A percentile compares a stretch with the other conserved stretches of the same genome.
phyloP scores from a whole-genome alignment of 176 grass and related monocot genomes.

The Bonia amplexicaulis region DNA sequence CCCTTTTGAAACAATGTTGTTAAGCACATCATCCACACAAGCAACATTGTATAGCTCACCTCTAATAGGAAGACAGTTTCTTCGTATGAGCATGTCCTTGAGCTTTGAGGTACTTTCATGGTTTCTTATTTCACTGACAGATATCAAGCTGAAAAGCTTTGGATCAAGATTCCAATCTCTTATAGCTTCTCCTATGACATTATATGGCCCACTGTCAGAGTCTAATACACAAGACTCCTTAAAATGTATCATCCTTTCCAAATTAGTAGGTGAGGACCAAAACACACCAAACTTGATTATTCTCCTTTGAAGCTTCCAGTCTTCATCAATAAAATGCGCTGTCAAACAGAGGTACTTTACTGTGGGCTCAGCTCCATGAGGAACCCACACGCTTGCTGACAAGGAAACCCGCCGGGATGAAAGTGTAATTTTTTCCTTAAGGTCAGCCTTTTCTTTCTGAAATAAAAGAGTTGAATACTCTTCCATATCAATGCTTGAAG shows the following conservation, averaged over 20 bases:
- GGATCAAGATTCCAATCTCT: slow-evolving; percentile 56
- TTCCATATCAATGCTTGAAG: slow-evolving; percentile 46
- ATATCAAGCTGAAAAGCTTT: slow-evolving; percentile 44
- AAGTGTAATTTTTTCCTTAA: slow-evolving; percentile 46
- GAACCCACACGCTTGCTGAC: slow-evolving; percentile 43
- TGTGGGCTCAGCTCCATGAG: slow-evolving; percentile 32
- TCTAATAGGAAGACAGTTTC: slow-evolving; percentile 37
- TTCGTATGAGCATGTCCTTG: slow-evolving; percentile 32
- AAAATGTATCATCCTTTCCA: slow-evolving; percentile 44
- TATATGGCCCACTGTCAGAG: slow-evolving; percentile 32
- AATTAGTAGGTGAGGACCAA: slow-evolving; percentile 28
- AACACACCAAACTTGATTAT: slow-evolving; percentile 53
- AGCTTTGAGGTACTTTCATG: slow-evolving; percentile 16
- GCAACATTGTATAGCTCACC: slow-evolving; percentile 41
- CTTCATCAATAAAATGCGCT: slow-evolving; percentile 38
- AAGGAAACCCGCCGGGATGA: slow-evolving; percentile 39
- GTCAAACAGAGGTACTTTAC: slow-evolving; percentile 48
- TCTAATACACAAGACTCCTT: slow-evolving; percentile 40
- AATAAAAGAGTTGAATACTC: slow-evolving; percentile 44
- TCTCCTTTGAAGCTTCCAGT: slow-evolving; percentile 53
- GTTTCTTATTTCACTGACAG: slow-evolving; percentile 28
- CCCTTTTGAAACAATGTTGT: slow-evolving; percentile 35
- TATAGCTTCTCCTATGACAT: slow-evolving; percentile 52
- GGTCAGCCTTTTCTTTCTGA: slow-evolving; percentile 52
- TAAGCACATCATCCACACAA: slow-evolving; percentile 40